Base-by-base conservation (phyloP, 768 basidiomycete species). In the Suillus hirtellus region DNA sequence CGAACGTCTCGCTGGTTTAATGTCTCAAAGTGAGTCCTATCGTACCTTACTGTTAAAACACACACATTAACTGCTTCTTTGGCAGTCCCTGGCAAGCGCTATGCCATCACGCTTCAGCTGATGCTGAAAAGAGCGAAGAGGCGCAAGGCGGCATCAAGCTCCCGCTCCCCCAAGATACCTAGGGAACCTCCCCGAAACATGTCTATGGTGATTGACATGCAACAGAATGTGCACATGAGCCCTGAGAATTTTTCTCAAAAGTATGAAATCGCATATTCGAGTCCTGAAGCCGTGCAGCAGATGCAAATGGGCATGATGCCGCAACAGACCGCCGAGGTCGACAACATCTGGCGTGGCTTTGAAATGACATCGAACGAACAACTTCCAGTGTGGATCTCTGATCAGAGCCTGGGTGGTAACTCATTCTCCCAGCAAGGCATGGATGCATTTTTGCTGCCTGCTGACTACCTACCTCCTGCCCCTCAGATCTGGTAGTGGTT, bases 81-180 rank as follows among this genome's bases (percentile, higher is more conserved):
- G 38, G 11, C 70, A 95, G 95, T 96, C 64, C 95, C 95, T 27
- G 96, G 94, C 14, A 93, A 93, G 70, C 88, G 95, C 60, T 98
- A 97, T 68, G 95, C 95, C 10, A 76, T 94, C 43, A 96, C 94
- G 5, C 80, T 98, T 21, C 91, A 93, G 66, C 78, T 96, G 47
- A 96, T 96, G 89, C 74, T 97, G 60, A 93, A 93, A 76, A 81
- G 89, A 63, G 84, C 86, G 40, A 83, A 85, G 74, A 89, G 86
- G 63, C 83, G 89, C 63, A 86, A 77, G 60, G 69, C 80, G 1
- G 75, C 80, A 14, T 86, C 87, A 38, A 73, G 77, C 19, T 84
- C 88, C 15, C 84, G 84, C 19, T 91, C 90, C 19, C 89, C 89
- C 1, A 83, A 84, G 66, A 71, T 82, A 15, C 67, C 83, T 7